phyloP scores from a whole-genome alignment of 257 asterid species.

The Solanum tarapatanum region DNA sequence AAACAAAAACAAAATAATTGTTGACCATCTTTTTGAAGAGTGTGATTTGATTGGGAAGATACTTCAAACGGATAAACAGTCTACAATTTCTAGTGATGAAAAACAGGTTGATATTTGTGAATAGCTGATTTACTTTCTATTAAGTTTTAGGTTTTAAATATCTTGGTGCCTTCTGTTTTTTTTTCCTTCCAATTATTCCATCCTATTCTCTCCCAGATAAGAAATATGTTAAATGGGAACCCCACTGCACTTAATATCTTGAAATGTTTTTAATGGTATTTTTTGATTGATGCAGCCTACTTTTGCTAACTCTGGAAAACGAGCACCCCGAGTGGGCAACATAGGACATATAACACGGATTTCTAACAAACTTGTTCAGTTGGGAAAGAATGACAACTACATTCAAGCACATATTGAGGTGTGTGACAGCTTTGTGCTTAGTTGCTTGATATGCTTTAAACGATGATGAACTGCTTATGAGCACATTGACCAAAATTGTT shows the following conservation, averaged over 20 bases:
- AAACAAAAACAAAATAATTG: conserved; percentile 44
- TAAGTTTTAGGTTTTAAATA: background rate
- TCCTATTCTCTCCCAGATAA: background rate
- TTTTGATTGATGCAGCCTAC: conserved; percentile 57
- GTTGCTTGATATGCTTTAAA: background rate
- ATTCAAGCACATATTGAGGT: conserved; percentile 71
- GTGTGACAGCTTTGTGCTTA: background rate
- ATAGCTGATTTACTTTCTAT: background rate
- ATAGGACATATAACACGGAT: conserved; percentile 78
- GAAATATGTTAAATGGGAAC: background rate
- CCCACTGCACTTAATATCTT: background rate
- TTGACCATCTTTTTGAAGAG: conserved; percentile 62
- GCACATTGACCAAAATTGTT: background rate
- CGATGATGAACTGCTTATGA: background rate
- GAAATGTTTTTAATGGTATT: background rate
- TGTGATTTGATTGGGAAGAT: conserved; percentile 62
- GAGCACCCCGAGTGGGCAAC: conserved; percentile 68
- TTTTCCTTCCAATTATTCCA: background rate
- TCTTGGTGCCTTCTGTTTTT: background rate
- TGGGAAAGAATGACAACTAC: conserved; percentile 38
- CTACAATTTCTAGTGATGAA: conserved; percentile 42
- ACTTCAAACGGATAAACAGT: conserved; percentile 57
- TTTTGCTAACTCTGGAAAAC: conserved; percentile 42
- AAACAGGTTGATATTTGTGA: conserved; percentile 35
- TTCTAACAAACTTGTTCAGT: conserved; percentile 67